A percentile compares a stretch with the other conserved stretches of the same genome.
These are phyloP conservation scores for Trypanosoma avium DNA, from an alignment of 208 protist genomes.

Conservation along the genomic window DNA sequence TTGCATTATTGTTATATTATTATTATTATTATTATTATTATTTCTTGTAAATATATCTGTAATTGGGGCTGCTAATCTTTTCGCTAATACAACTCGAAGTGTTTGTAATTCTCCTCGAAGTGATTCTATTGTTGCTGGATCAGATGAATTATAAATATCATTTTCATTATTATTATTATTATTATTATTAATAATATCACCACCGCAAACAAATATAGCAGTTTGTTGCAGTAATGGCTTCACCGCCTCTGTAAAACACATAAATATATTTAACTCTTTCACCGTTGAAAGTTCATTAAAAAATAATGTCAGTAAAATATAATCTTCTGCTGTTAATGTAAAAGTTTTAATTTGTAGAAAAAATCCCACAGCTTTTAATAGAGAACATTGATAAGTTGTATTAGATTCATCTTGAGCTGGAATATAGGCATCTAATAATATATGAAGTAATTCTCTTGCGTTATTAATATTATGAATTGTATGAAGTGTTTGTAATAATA, in stretches of 20 bases:
- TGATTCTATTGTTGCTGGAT: constrained; percentile 27
- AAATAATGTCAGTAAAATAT: constrained; percentile 59
- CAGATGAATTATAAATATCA: neutral
- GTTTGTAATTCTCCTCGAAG: constrained; percentile 48
- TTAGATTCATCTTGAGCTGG: constrained; percentile 8
- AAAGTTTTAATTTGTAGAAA: no score
- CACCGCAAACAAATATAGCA: constrained; percentile 26
- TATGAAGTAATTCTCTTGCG: constrained; percentile 26
- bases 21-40: neutral
- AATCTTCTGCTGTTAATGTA: constrained; percentile 46
- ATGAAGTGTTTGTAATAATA: constrained; percentile 5
- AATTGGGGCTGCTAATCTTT: constrained; percentile 30
- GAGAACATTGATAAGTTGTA: constrained; percentile 24
- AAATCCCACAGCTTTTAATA: constrained; percentile 34
- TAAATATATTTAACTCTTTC: constrained; percentile 26
- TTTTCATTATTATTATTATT: no score
- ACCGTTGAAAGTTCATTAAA: constrained; percentile 62
- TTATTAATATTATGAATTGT: constrained; percentile 12
- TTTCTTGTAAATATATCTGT: neutral
- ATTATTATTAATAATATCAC: no score
- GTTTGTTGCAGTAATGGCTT: constrained; percentile 33
- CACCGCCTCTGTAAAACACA: constrained; percentile 29
- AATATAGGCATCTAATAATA: constrained; percentile 50
- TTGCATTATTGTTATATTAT: constrained; percentile 14
- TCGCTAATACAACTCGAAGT: constrained; percentile 41